Base-by-base conservation (phyloP, 495 filamentous ascomycete genomes). In the Penicillium cinerascens region DNA sequence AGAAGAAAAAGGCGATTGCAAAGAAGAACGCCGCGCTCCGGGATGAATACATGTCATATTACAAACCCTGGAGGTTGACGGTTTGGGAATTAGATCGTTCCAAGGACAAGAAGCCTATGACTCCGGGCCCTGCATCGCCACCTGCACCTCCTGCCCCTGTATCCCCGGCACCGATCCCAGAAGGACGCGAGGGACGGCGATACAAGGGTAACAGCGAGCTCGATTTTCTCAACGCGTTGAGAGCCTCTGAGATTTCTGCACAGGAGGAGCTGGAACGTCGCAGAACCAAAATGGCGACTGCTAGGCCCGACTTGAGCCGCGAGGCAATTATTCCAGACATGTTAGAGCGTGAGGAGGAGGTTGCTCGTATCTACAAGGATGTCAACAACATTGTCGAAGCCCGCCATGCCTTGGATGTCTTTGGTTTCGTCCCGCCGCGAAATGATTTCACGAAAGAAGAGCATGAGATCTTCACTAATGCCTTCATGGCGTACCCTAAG, bases 361-460 rank as follows among this genome's bases (percentile, higher is more conserved):
- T 74, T 39, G 67, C 69, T 4, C 36, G 47, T 7, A 68, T 78
- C 26, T 97, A 87, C 68, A 79, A 80, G 48, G 89, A 97, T 63
- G 84, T 73, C 3, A 88, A 89, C 44, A 86, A 90, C 45, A 72
- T 82, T 10, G 75, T 95, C 15, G 78, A 84, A 29, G 74, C 85
- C 4, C 76, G 84, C 40, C 76, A 80, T 52, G 86, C 86, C 3
- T 79, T 93, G 38, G 73, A 80, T 4, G 76, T 83, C 7, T 93
- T 88, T 65, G 82, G 86, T 36, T 90, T 88, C 44, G 65, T 85
- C 10, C 89, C 89, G 6, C 85, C 84, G 1, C 78, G 84, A 29
- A 87, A 96, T 63, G 88, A 93, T 55, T 97, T 96, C 71, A 88
- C 84, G 2, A 73, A 82, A 18, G 82, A 88, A 43, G 95, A 98